Evolutionary conservation across 73 alveolate genomes (phyloP).

Genomic region (Uronychia binucleata): DNA sequence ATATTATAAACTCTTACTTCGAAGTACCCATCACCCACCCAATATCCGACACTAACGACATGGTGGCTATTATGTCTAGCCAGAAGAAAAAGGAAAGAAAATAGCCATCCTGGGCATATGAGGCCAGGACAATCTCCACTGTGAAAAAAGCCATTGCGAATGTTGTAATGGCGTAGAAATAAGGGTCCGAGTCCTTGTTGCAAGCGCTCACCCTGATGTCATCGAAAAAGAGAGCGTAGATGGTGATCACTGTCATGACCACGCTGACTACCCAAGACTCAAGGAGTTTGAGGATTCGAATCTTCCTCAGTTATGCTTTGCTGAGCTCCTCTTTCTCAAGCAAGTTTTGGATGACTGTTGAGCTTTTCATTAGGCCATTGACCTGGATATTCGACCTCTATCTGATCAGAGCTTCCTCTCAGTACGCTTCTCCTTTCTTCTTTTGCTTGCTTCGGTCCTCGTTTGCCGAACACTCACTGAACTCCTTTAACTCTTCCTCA

Average conservation of each 20-base stretch:
- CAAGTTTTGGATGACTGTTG: too few relatives aligned
- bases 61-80: conserved; percentile 90
- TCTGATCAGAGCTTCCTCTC: too few relatives aligned
- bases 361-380: too few relatives aligned
- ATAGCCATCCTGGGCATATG: conserved; percentile 55
- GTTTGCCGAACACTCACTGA: too few relatives aligned
- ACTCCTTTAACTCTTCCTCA: too few relatives aligned
- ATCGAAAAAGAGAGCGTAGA: conserved; percentile 76
- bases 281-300: too few relatives aligned
- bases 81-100: conserved; percentile 87
- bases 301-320: too few relatives aligned
- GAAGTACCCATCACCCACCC: conserved; percentile 82
- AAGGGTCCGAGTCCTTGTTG: conserved; percentile 37
- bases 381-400: too few relatives aligned
- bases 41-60: conserved; percentile 83
- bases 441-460: too few relatives aligned
- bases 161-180: conserved; percentile 44
- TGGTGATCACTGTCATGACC: conserved; percentile 52
- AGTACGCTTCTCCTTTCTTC: too few relatives aligned
- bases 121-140: conserved; percentile 68
- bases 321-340: too few relatives aligned
- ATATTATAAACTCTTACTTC: too few relatives aligned
- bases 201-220: conserved; percentile 67
- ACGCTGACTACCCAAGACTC: conserved; percentile 27
- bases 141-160: conserved; percentile 34